These are phyloP conservation scores for Urtica urens DNA, from an alignment of 306 rosid species.

Conservation along the genomic window DNA sequence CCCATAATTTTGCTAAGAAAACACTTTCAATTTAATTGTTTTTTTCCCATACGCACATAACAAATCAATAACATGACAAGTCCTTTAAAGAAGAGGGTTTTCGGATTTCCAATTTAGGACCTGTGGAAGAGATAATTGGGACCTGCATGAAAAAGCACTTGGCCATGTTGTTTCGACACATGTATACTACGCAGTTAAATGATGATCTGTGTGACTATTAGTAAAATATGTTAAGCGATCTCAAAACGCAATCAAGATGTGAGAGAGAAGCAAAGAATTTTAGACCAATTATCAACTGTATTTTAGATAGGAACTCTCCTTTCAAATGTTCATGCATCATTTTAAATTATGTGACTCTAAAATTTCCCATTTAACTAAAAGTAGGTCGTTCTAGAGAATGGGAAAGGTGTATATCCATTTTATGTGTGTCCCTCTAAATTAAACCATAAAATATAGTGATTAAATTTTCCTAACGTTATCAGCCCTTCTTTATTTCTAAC, in stretches of 20 bases:
- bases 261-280: neutral
- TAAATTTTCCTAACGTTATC: too few relatives aligned
- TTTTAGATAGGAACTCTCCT: too few relatives aligned
- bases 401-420: neutral
- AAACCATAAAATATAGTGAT: too few relatives aligned
- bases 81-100: neutral
- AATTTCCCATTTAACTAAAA: constrained; percentile 1
- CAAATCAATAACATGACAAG: neutral
- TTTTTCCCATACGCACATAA: constrained; percentile 2
- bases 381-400: neutral
- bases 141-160: neutral
- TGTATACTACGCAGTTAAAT: constrained; percentile 6
- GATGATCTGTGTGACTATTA: constrained; percentile 5
- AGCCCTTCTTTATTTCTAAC: too few relatives aligned
- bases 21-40: neutral
- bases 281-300: too few relatives aligned
- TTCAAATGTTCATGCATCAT: too few relatives aligned
- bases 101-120: neutral
- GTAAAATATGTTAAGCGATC: neutral
- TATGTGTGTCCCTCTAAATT: neutral
- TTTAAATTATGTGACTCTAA: neutral
- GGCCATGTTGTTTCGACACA: neutral
- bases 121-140: constrained; percentile 4
- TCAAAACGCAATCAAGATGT: neutral
- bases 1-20: neutral